Evolutionary conservation across 1,139 yeast species (phyloP).

Genomic region (Candida sp.): DNA sequence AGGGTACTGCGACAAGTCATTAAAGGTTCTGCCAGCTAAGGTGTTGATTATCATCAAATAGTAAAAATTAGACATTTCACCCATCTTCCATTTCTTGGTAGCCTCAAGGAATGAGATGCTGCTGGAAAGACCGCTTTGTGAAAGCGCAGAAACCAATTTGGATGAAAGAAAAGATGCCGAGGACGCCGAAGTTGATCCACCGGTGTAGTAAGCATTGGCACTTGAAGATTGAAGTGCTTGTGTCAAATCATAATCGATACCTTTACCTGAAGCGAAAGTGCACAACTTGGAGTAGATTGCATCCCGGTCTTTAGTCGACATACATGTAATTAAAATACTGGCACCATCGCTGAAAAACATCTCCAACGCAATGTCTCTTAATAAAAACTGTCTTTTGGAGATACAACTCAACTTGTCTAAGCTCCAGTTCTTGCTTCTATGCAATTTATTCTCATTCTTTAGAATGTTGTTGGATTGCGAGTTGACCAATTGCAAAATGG

Average conservation of each 20-base stretch:
- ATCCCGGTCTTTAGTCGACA: conserved; percentile 57
- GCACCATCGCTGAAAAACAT: conserved; percentile 76
- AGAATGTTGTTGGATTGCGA: conserved; percentile 31
- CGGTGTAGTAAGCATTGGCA: conserved; percentile 30
- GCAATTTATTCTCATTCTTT: conserved; percentile 30
- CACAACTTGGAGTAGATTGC: conserved; percentile 52
- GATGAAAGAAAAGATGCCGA: conserved; percentile 29
- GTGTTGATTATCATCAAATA: conserved; percentile 81
- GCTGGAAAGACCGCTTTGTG: conserved; percentile 17
- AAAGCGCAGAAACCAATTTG: conserved; percentile 40
- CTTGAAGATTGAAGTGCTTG: conserved; percentile 52
- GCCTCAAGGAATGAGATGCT: conserved; percentile 45
- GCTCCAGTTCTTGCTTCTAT: conserved; percentile 59
- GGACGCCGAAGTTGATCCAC: conserved; percentile 2
- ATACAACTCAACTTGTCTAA: conserved; percentile 60
- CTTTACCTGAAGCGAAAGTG: conserved; percentile 48
- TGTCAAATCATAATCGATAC: conserved; percentile 54
- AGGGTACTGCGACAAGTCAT: conserved; percentile 88
- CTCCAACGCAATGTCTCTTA: conserved; percentile 81
- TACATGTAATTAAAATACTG: conserved; percentile 64
- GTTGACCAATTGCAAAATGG: conserved; percentile 62
- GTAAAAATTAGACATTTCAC: conserved; percentile 80
- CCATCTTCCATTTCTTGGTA: conserved; percentile 73
- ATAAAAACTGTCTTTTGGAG: conserved; percentile 72
- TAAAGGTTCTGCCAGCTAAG: conserved; percentile 84